Base-by-base conservation (phyloP, 1,284 basidiomycete species). In the Naganishia sp. region DNA sequence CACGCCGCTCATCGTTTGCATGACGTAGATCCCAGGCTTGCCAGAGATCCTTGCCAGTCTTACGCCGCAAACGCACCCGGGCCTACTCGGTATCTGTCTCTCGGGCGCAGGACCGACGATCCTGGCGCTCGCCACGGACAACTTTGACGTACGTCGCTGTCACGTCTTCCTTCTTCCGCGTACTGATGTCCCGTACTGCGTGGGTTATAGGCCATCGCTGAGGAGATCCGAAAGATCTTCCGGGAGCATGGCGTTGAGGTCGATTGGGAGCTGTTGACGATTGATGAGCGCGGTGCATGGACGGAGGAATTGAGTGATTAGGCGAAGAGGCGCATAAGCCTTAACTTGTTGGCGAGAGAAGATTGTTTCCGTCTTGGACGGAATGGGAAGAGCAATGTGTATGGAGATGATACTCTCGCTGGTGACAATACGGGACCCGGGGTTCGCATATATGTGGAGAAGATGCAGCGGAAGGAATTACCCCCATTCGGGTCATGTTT, bases 71-170 rank as follows among this genome's bases (percentile, higher is more conserved):
- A 88, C 90, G 0, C 94, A 99, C 79, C 91, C 92, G 0, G 96
- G 96, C 13, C 83, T 99, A 3, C 84, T 99, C 21, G 96, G 96
- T 6, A 98, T 99, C 70, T 99, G 96, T 77, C 86, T 99, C 36
- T 98, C 94, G 1, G 96, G 96, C 9, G 96, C 96, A 1, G 96
- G 96, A 0, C 96, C 96, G 1, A 98, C 96, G 2, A 97, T 99
- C 72, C 85, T 99, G 65, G 96, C 96, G 0, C 85, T 99, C n/a
- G 94, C 95, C 0, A 95, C 91, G 0, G 81, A 82, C 54, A 88
- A 88, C 48, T 95, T 90, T 72, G 89, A 93, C 63, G 81, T 81
- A 10, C 46, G 68, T 63, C 36, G 70, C 71, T 21, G 18, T 13
- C 21, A 33, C 23, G 49, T 15, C 16, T 23, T 54, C 23, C 46